Evolutionary conservation across 148 eudicot genomes (phyloP), one percentile per base, ranked within the genome.

Genomic region (Vaccinium vitisidaea): DNA sequence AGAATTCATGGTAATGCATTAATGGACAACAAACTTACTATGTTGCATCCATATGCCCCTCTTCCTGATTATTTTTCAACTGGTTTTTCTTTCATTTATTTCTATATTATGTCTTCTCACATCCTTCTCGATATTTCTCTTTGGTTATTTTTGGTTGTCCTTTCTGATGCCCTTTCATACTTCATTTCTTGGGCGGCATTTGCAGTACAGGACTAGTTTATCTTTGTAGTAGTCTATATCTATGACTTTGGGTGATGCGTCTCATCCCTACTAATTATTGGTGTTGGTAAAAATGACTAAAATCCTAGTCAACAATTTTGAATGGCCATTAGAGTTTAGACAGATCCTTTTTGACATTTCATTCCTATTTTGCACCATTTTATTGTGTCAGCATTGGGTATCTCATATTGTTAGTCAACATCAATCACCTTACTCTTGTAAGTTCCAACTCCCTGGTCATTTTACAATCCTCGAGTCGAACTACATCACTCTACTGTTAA

Each of bases 1-100:
- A 82, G 86, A 87, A 74, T 65, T 53, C 86, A 65, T 74, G 92
- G 89, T 90, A 84, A 86, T 46, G 71, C 25, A 63, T 48, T 79
- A 2, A 54, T 50, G 8, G n/a, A 73, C 50, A 16, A 0, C 77
- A 8, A 69, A 69, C 43, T 69, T 69, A 13, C 30, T 16, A 13
- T 12, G 13, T 12, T 27, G 27, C 79, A 75, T 75, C 54, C 54
- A 8, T 43, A 8, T 15, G 12, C 14, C 3, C 50, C 8, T 3
- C 5, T 74, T 43, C 19, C 13, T 63, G 25, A 6, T 39, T 74
- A 36, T 43, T 74, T 39, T 30, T 30, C 49, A 15, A 36, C 36
- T 8, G 18, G 9, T 36, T 73, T 36, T 36, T 73, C 12, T 48
- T 48, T 10, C 6, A 11, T 2, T 13, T 53, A n/a, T 52, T 52